A percentile compares a stretch with the other conserved stretches of the same genome.
These are phyloP conservation scores for Cutaneotrichosporon curvatum DNA, from an alignment of 1,284 basidiomycete genomes.

Conservation along the genomic window DNA sequence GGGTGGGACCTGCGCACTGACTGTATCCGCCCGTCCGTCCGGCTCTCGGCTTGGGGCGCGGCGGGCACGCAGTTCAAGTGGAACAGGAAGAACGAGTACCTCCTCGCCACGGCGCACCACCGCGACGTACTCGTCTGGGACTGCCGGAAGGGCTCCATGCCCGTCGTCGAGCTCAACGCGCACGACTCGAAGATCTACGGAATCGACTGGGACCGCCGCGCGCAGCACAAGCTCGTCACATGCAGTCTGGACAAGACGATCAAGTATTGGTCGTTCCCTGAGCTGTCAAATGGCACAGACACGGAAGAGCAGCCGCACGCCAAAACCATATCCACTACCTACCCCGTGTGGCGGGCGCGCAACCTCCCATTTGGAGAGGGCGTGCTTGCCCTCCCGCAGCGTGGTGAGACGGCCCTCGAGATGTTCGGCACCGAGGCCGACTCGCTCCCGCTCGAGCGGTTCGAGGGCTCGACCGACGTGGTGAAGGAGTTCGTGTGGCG, in stretches of 20 bases:
- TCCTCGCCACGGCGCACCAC: constrained; percentile 79
- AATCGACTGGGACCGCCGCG: constrained; percentile 81
- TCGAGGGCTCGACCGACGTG: constrained; percentile 84
- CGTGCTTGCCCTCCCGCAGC: constrained; percentile 79
- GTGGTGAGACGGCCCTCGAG: constrained; percentile 74
- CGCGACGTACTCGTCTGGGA: constrained; percentile 52
- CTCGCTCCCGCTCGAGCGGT: constrained; percentile 54
- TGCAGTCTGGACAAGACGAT: constrained; percentile 89
- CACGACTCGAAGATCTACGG: constrained; percentile 88
- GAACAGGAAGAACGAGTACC: constrained; percentile 76
- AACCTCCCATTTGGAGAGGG: constrained; percentile 89
- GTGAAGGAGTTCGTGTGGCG: constrained; percentile 99
- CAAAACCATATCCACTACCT: constrained; percentile 62
- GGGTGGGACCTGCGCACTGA: constrained; percentile 68
- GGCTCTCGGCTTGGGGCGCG: constrained; percentile 46
- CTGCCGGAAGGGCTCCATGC: constrained; percentile 72
- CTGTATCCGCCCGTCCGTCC: constrained; percentile 39
- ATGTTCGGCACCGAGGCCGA: constrained; percentile 57
- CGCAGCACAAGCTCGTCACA: constrained; percentile 71
- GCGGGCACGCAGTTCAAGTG: constrained; percentile 82
- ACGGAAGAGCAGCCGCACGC: constrained; percentile 29
- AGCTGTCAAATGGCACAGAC: constrained; percentile 18
- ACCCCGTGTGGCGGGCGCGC: constrained; percentile 91
- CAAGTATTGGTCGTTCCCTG: constrained; percentile 65
- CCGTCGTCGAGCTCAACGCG: constrained; percentile 65